Evolutionary conservation across 768 basidiomycete species (phyloP).

Genomic region (Pluteus cervinus): DNA sequence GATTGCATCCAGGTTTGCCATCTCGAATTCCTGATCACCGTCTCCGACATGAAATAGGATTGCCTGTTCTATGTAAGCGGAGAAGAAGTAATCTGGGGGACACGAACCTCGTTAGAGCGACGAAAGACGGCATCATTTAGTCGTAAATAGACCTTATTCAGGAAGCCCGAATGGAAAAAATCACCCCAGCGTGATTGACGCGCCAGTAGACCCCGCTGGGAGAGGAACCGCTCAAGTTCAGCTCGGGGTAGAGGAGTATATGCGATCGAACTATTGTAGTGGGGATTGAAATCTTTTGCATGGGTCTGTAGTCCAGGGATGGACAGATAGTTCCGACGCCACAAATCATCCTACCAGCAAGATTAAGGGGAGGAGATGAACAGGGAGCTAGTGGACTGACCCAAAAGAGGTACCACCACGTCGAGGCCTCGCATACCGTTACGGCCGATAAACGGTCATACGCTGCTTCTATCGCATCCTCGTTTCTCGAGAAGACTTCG

Average conservation of each 20-base stretch:
- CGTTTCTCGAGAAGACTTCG: slow-evolving; percentile 39
- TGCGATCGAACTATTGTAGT: slow-evolving; percentile 67
- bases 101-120: slow-evolving; percentile 44
- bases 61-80: slow-evolving; percentile 30
- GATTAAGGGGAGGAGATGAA: slow-evolving; percentile 3
- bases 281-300: slow-evolving; percentile 61
- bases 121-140: slow-evolving; percentile 63
- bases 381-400: slow-evolving; percentile 27
- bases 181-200: slow-evolving; percentile 35
- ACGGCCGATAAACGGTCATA: slow-evolving; percentile 51
- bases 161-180: slow-evolving; percentile 55
- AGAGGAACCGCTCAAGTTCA: slow-evolving; percentile 57
- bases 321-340: slow-evolving; percentile 62
- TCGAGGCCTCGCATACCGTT: slow-evolving; percentile 38
- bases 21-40: slow-evolving; percentile 45
- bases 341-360: slow-evolving; percentile 59
- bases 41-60: slow-evolving; percentile 59
- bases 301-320: slow-evolving; percentile 42
- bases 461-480: slow-evolving; percentile 39
- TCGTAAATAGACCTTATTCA: slow-evolving; percentile 69
- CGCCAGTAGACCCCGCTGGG: slow-evolving; percentile 52
- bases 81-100: not conserved
- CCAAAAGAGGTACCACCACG: slow-evolving; percentile 83
- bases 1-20: slow-evolving; percentile 57
- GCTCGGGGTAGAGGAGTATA: slow-evolving; percentile 63